Conservation (phyloP, 225 moss, liverwort and hornwort genomes). For the Ulota crispa region DNA sequence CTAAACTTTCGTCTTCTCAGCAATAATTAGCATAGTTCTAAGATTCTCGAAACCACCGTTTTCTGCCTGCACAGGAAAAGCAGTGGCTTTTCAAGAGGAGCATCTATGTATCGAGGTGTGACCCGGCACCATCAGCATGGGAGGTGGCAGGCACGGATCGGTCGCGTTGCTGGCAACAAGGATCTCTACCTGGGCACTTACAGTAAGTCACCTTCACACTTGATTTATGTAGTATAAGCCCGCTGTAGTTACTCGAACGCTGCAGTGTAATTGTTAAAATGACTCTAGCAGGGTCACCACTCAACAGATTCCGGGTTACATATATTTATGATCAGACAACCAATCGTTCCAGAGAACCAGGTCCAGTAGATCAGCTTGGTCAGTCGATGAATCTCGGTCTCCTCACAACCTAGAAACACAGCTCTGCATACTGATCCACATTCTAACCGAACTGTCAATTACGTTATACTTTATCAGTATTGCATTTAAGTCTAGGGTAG, state of each 20-base stretch:
- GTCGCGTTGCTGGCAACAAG: slow-evolving; percentile 95
- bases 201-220: slow-evolving; percentile 51
- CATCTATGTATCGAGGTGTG: slow-evolving; percentile 93
- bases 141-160: slow-evolving; percentile 97
- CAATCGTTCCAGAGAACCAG: no score
- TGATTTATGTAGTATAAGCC: neutral
- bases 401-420: neutral
- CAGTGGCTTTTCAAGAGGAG: slow-evolving; percentile 96
- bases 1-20: slow-evolving; percentile 17
- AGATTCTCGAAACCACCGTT: slow-evolving; percentile 12
- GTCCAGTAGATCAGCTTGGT: neutral
- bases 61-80: slow-evolving; percentile 70
- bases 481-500: neutral
- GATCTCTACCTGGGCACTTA: slow-evolving; percentile 95
- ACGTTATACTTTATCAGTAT: neutral
- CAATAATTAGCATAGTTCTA: slow-evolving; percentile 23
- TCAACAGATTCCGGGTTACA: neutral
- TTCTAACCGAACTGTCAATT: neutral
- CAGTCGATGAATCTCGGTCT: neutral
- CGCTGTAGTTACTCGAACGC: neutral
- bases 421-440: neutral
- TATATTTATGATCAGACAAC: neutral
- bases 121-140: slow-evolving; percentile 99
- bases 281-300: neutral
- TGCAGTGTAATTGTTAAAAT: neutral